Evolutionary conservation across 768 basidiomycete genomes (phyloP).

Genomic region (Boletus speciosus): DNA sequence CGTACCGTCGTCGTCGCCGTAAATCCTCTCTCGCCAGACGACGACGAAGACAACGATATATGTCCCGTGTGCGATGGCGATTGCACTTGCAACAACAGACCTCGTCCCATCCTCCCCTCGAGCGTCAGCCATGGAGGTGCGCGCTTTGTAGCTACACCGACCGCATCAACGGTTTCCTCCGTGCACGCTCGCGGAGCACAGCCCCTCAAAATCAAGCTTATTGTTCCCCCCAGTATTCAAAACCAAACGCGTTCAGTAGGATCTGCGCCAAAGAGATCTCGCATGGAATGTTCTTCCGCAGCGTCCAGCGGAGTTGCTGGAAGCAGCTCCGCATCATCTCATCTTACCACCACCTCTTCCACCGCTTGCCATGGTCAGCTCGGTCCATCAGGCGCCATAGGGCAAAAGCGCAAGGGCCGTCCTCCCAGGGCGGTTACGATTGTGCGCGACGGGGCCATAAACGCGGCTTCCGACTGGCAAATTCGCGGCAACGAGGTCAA

Average conservation of each 20-base stretch:
- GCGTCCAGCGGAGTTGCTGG: conserved; percentile 39
- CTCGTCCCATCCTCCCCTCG: conserved; percentile 32
- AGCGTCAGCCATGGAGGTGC: conserved; percentile 32
- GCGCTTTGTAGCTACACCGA: conserved; percentile 37
- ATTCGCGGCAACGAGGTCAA: conserved; percentile 31
- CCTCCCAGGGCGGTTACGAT: conserved; percentile 48
- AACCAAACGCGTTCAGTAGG: conserved; percentile 37
- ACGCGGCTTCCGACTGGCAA: conserved; percentile 20
- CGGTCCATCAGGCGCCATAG: conserved; percentile 11
- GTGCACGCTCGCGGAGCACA: conserved; percentile 27
- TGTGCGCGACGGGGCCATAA: conserved; percentile 25
- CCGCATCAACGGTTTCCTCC: conserved; percentile 36
- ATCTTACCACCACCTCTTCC: conserved; percentile 18
- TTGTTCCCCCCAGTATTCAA: conserved; percentile 55
- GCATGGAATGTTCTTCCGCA: conserved; percentile 23
- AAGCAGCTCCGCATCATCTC: conserved; percentile 16
- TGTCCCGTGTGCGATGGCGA: conserved; percentile 90
- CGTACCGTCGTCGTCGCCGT: conserved; percentile 58
- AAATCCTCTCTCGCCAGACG: conserved; percentile 38
- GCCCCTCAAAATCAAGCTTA: conserved; percentile 70
- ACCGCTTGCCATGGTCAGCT: conserved; percentile 27
- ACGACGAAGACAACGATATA: conserved; percentile 83
- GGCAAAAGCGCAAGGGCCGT: conserved; percentile 52
- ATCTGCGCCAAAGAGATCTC: conserved; percentile 30
- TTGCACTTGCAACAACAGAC: conserved; percentile 68